Base-by-base conservation (phyloP, 169 alveolate genomes). In the Neospora caninum region DNA sequence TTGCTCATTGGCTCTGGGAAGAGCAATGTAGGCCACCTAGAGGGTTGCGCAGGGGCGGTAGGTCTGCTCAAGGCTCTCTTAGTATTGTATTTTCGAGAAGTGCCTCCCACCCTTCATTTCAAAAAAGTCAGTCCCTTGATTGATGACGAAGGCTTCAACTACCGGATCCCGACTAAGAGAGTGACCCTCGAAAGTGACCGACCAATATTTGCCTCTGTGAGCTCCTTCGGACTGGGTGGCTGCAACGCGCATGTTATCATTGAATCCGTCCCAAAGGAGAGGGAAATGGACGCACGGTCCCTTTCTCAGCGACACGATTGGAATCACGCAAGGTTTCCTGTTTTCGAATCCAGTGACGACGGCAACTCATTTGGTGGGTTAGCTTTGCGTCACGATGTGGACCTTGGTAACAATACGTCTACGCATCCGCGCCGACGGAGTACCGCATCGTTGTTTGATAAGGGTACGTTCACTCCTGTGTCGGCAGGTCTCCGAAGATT, bases 171-270 rank as follows among this genome's bases (percentile, higher is more conserved):
- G 69, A 88, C 95, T 2, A 84, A 91, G 31, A 83, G 88, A 54
- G 36, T 53, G 20, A 39, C 64, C 18, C 34, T 87, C 25, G 82
- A 67, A 10, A 80, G 87, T 34, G 91, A 84, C 34, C 42, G 45
- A 64, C 58, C 93, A 54, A 88, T 84, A 31, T 54, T 94, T 41
- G 96, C 95, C 39, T 96, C 96, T 39, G 96, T 96, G 20, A 93
- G 96, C 67, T 95, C 97, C 7, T 95, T 96, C 64, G 97, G 97
- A 31, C 93, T 96, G 87, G 97, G 97, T 80, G 97, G 97, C 87
- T 93, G 96, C 49, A 96, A 96, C 86, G 96, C 96, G n/a, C 97
- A 96, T 54, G 93, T 94, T 20, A 91, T 96, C 41, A 86, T 93
- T 27, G 96, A 95, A 58, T 88, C 88, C 0, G n/a, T 34, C 31